Base-by-base conservation (phyloP, 1,284 basidiomycete species). In the Ceratorhiza oryzae-sativae region DNA sequence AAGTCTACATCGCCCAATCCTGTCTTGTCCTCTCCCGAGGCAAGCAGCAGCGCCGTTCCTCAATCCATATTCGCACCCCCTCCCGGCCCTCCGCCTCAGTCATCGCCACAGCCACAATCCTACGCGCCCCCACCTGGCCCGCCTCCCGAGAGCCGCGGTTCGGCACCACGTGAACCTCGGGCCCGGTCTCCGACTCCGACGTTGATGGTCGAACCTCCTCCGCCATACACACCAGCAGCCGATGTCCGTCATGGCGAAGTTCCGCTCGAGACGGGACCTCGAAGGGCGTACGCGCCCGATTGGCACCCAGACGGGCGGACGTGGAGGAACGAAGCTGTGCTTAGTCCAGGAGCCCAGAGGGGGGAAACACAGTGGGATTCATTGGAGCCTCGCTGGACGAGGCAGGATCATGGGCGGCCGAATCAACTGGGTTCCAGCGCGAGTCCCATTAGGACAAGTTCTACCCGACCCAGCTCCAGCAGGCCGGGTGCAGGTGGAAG, bases 141-240 rank as follows among this genome's bases (percentile, higher is more conserved):
- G 32, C 73, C 73, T 2, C 73, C 71, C 20, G 20, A 15, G 20
- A n/a, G 58, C 30, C 60, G 46, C 4, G 39, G 39, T 6, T 48
- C 63, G 13, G 49, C 63, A 25, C 39, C 72, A 25, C 30, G 49
- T 18, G 58, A 39, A 18, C 41, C 60, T 34, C 46, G 71, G 27
- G 55, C 53, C 15, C 61, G 45, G 30, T 48, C 73, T 34, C 68
- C 73, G 8, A 39, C 36, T 23, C 58, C 71, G 41, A 60, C 61
- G 30, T 15, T 51, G 23, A 27, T 32, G n/a, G 25, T 12, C 15
- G 87, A 88, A 20, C 80, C 84, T 3, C 90, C 89, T 0, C 90
- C 90, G 0, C 87, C 88, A 0, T 91, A 91, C 76, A 88, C 89
- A 0, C 81, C 85, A 0, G 76, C 83, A 2, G 84, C 90, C 1